Evolutionary conservation across 164 flowering plant genomes (phyloP).

Genomic region (Amborella trichopoda): DNA sequence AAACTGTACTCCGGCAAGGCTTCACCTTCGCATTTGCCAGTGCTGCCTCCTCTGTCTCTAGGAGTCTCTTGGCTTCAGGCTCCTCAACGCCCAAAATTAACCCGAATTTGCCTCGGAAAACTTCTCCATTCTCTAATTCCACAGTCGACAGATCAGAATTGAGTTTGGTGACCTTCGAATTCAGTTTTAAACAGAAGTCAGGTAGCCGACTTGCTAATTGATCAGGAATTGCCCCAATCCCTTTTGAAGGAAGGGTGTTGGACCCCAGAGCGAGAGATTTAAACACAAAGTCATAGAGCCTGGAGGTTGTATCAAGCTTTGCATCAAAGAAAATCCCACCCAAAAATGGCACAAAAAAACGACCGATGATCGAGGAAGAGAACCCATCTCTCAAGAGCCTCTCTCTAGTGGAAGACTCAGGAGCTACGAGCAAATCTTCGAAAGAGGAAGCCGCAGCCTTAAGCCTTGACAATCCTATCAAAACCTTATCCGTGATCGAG

Average conservation of each 20-base stretch:
- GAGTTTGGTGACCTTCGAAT: constrained; percentile 42
- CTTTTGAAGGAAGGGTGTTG: constrained; percentile 72
- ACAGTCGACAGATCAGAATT: constrained; percentile 18
- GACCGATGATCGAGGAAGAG: constrained; percentile 45
- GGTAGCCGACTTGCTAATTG: constrained; percentile 51
- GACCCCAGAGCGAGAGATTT: constrained; percentile 85
- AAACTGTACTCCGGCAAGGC: constrained; percentile 68
- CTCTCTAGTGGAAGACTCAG: constrained; percentile 39
- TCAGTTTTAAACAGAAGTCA: constrained; percentile 35
- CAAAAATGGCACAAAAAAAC: constrained; percentile 86
- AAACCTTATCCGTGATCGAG: constrained; percentile 46
- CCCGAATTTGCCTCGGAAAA: constrained; percentile 37
- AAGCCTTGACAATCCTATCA: constrained; percentile 42
- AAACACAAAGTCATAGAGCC: constrained; percentile 77
- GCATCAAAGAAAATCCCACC: constrained; percentile 85
- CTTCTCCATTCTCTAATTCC: constrained; percentile 44
- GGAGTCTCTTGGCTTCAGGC: constrained; percentile 43
- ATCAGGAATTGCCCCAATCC: constrained; percentile 66
- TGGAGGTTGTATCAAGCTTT: constrained; percentile 68
- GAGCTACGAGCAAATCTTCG: constrained; percentile 38
- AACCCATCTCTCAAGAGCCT: constrained; percentile 46
- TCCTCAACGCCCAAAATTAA: constrained; percentile 76
- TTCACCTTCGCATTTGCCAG: too few species aligned
- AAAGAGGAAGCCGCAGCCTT: constrained; percentile 37
- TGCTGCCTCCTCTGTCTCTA: constrained; percentile 27